These are phyloP conservation scores for Colletotrichum sansevieriae DNA, from an alignment of 2,329 filamentous ascomycete genomes.

Conservation along the genomic window DNA sequence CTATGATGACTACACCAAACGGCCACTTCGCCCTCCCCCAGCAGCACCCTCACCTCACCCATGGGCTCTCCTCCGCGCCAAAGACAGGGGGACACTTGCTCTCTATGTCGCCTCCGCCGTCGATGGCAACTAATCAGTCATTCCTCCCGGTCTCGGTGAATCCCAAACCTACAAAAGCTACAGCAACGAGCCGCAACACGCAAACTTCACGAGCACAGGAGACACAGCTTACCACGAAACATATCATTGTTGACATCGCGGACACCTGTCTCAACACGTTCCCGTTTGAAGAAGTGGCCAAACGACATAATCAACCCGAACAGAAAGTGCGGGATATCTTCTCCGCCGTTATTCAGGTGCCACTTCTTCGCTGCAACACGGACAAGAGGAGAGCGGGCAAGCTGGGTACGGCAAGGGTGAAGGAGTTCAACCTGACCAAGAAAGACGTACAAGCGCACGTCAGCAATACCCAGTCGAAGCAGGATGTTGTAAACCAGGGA, in stretches of 20 bases:
- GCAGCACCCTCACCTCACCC: conserved; percentile 14
- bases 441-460: conserved; percentile 48
- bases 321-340: conserved; percentile 62
- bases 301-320: conserved; percentile 57
- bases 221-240: conserved; percentile 50
- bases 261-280: conserved; percentile 61
- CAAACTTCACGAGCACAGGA: conserved; percentile 36
- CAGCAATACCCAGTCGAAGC: conserved; percentile 3
- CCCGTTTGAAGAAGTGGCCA: conserved; percentile 60
- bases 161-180: conserved; percentile 3
- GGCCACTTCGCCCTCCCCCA: conserved; percentile 23
- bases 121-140: conserved; percentile 2
- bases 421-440: conserved; percentile 58
- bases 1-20: conserved; percentile 17
- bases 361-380: conserved; percentile 59
- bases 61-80: conserved; percentile 6
- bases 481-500: conserved; percentile 19
- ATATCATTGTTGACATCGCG: conserved; percentile 62
- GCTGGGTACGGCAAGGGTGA: conserved; percentile 56
- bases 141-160: conserved; percentile 3
- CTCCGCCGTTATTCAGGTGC: conserved; percentile 61
- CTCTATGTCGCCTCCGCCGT: conserved; percentile 8
- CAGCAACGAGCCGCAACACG: not conserved
- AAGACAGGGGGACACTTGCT: conserved; percentile 15
- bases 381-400: conserved; percentile 58